Base-by-base conservation (phyloP, 1,284 basidiomycete genomes). In the Stygiomarasmius scandens region DNA sequence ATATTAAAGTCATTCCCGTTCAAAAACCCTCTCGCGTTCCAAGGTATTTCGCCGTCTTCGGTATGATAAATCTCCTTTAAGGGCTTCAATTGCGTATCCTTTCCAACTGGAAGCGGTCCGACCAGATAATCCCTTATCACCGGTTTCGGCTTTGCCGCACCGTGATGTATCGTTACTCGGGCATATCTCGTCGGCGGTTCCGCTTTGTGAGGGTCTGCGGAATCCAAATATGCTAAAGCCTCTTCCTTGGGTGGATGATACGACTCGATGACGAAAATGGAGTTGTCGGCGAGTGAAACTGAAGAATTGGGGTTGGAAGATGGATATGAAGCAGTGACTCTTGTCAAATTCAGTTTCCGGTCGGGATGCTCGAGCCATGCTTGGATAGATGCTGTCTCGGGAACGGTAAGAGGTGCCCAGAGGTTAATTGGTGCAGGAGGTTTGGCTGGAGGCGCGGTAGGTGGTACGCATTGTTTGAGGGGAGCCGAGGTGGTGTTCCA, bases 141-240 rank as follows among this genome's bases (percentile, higher is more conserved):
- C 9, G 84, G 83, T 2, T 69, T 69, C 6, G 38, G 16, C 3
- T 60, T 54, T 8, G 66, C 67, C 11, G 72, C 74, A 36, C 83
- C 84, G 63, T 82, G 80, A 63, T 84, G 78, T 51, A 87, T 70
- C 10, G 79, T 75, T n/a, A 81, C 82, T 52, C 80, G 69, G 1
- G 80, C 78, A 63, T 71, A 75, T 51, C 72, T 70, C 34, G 68
- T 58, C 0, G 77, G 77, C 0, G 70, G 65, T 3, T 57, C 52
- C 2, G 54, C 57, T 1, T 63, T 55, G 38, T 41, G 4, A n/a
- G 38, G 38, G 25, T 60, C 61, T 2, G 74, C 70, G 24, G 68
- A 65, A 6, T 75, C 71, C 49, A 86, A 66, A 63, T 84, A 83
- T 2, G 69, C 71, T 9, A 85, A 70, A 1, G 78, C 78, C 16